Conservation (phyloP, 129 eudicot genomes). For the Solidago caesia region DNA sequence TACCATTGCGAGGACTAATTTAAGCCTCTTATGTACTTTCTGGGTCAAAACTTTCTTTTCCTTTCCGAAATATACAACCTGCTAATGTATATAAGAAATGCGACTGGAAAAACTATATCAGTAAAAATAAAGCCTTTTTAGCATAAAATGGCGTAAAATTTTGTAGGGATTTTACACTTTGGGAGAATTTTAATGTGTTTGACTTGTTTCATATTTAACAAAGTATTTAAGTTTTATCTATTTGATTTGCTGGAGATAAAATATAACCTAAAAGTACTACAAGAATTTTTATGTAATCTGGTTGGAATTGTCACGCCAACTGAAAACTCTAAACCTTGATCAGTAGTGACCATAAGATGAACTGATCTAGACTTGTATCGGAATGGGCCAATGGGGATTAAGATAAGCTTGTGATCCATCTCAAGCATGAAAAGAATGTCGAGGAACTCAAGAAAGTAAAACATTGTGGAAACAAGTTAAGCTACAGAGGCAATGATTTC, state of each 20-base stretch:
- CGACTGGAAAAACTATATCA: no score
- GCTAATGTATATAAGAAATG: no score
- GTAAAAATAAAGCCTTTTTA: no score
- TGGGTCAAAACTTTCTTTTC: not conserved
- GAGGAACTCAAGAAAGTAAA: not conserved
- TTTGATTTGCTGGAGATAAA: not conserved
- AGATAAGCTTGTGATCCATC: not conserved
- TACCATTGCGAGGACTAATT: not conserved
- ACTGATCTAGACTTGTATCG: not conserved
- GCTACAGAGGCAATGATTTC: not conserved
- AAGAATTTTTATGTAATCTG: not conserved
- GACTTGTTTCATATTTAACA: not conserved
- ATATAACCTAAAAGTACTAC: not conserved
- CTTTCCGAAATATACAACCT: not conserved
- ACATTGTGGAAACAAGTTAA: not conserved
- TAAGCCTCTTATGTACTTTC: not conserved
- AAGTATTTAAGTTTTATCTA: no score
- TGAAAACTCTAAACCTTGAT: not conserved
- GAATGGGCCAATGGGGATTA: not conserved
- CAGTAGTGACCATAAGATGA: not conserved
- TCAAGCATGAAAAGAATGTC: not conserved
- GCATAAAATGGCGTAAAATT: no score
- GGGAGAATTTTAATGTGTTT: not conserved
- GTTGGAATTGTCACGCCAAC: not conserved
- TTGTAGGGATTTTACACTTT: no score